Conservation (phyloP, 768 basidiomycete genomes). For the Tricholoma sp. region DNA sequence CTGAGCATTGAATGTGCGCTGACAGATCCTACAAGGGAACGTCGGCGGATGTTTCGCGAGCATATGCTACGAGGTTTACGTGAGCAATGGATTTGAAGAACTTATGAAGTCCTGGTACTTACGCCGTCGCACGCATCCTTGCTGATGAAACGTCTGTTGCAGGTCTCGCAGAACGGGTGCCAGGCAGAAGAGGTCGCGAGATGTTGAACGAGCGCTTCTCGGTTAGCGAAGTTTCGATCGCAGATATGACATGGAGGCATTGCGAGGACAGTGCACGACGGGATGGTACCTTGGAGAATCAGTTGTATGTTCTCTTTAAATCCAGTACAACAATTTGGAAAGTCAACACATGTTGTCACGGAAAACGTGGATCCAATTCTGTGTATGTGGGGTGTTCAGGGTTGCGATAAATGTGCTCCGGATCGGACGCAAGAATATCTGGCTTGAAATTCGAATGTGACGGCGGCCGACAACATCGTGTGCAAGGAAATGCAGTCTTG, state of each 20-base stretch:
- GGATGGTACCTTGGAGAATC: not conserved
- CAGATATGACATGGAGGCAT: constrained; percentile 35
- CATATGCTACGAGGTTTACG: constrained; percentile 25
- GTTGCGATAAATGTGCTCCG: not conserved
- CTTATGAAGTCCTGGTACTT: constrained; percentile 6
- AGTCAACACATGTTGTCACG: no score
- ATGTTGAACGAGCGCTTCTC: constrained; percentile 36
- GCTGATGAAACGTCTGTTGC: constrained; percentile 32
- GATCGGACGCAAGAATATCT: not conserved
- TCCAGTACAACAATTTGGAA: not conserved
- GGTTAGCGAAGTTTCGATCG: constrained; percentile 26
- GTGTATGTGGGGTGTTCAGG: not conserved
- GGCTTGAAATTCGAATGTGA: no score
- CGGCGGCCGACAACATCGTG: not conserved
- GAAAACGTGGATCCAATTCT: not conserved
- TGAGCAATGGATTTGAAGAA: not conserved
- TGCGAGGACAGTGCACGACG: not conserved
- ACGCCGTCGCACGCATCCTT: constrained; percentile 31
- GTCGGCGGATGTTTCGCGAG: constrained; percentile 35
- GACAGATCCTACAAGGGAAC: constrained; percentile 31
- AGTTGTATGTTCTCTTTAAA: not conserved
- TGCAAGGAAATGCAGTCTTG: not conserved
- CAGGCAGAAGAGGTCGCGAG: constrained; percentile 28
- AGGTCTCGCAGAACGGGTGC: constrained; percentile 30
- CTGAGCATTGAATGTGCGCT: constrained; percentile 27